A percentile compares a stretch with the other conserved stretches of the same genome.
Evolutionary conservation across 1,284 basidiomycete genomes (phyloP).

Genomic region (Trametes pubescens): DNA sequence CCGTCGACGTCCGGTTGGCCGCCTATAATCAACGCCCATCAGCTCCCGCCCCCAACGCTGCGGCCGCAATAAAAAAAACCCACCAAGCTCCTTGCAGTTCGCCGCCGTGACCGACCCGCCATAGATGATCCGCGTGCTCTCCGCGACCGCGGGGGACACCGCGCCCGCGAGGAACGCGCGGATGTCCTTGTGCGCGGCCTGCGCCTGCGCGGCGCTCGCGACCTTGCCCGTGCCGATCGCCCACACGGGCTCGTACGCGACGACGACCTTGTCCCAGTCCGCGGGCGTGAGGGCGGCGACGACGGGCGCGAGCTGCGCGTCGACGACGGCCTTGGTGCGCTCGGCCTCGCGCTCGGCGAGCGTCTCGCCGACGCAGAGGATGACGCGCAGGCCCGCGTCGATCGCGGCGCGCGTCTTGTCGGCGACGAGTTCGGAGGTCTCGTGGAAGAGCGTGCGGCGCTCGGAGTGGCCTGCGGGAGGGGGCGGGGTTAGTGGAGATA

Average conservation of each 20-base stretch:
- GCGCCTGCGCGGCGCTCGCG: slow-evolving; percentile 90
- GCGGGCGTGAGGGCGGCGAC: slow-evolving; percentile 66
- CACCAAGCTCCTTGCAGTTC: slow-evolving; percentile 90
- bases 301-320: slow-evolving; percentile 85
- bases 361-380: slow-evolving; percentile 97
- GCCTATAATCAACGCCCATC: slow-evolving; percentile 51
- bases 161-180: slow-evolving; percentile 78
- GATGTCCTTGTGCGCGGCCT: slow-evolving; percentile 90
- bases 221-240: slow-evolving; percentile 99
- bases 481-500: slow-evolving; percentile 9
- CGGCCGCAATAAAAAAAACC: neutral
- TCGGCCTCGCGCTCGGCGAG: slow-evolving; percentile 87
- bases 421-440: slow-evolving; percentile 86
- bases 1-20: slow-evolving; percentile 90
- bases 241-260: slow-evolving; percentile 99
- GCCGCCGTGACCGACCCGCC: slow-evolving; percentile 92
- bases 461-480: slow-evolving; percentile 84
- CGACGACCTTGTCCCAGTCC: slow-evolving; percentile 93
- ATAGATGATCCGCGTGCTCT: slow-evolving; percentile 89
- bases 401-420: slow-evolving; percentile 88
- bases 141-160: slow-evolving; percentile 79
- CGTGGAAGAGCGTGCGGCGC: slow-evolving; percentile 92
- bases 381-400: slow-evolving; percentile 81
- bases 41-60: neutral
- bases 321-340: slow-evolving; percentile 83